Evolutionary conservation across 1,284 basidiomycete genomes (phyloP).

Genomic region (Cutaneotrichosporon sp.): DNA sequence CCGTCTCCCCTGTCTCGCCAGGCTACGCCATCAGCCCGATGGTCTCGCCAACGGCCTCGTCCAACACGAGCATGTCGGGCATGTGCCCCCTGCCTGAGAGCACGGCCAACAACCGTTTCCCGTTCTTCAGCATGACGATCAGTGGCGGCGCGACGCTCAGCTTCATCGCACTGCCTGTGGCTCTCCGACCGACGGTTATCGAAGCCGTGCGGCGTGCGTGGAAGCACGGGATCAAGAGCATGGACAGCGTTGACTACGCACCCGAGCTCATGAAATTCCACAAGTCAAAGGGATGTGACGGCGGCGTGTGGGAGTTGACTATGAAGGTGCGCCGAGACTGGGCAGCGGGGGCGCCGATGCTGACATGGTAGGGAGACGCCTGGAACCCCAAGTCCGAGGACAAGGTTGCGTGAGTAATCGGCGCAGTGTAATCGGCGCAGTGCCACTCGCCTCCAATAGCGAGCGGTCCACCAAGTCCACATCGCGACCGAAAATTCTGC

Average conservation of each 20-base stretch:
- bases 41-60: neutral
- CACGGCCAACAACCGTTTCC: constrained; percentile 19
- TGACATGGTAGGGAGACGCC: constrained; percentile 7
- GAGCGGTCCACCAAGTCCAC: neutral
- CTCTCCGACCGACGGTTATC: constrained; percentile 29
- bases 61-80: neutral
- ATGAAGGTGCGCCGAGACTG: constrained; percentile 34
- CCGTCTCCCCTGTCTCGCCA: neutral
- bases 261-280: constrained; percentile 40
- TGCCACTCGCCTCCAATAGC: neutral
- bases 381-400: constrained; percentile 38
- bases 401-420: constrained; percentile 42
- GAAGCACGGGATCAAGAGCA: constrained; percentile 32
- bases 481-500: neutral
- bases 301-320: constrained; percentile 44
- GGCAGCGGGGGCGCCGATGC: no score
- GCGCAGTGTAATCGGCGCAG: no score
- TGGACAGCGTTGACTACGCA: constrained; percentile 36
- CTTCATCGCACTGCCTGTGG: constrained; percentile 39
- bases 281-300: constrained; percentile 40
- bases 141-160: constrained; percentile 34
- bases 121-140: constrained; percentile 43
- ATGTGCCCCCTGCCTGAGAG: constrained; percentile 37
- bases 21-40: neutral
- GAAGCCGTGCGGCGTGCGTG: constrained; percentile 36